phyloP scores from a whole-genome alignment of 108 stramenopile species.

The Skeletonema potamos region DNA sequence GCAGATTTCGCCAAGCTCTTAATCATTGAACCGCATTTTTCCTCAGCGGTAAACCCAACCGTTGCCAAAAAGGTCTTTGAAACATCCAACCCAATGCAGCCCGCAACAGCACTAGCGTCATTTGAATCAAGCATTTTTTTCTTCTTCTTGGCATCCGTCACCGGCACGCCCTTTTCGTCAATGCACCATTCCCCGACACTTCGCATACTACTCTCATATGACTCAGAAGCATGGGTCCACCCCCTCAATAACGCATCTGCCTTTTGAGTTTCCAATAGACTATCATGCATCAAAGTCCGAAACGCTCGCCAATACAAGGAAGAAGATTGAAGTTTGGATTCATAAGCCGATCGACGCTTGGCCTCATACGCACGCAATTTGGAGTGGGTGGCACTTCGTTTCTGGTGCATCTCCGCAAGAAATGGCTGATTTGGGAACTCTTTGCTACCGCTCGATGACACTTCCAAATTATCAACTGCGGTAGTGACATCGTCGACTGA shows the following conservation, averaged over 20 bases:
- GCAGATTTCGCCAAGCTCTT: conserved; percentile 28
- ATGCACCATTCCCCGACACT: conserved; percentile 59
- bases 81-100: background rate
- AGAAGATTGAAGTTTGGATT: conserved; percentile 67
- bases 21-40: conserved; percentile 31
- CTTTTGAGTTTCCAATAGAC: conserved; percentile 62
- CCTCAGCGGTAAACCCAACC: conserved; percentile 6
- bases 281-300: conserved; percentile 57
- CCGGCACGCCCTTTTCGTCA: conserved; percentile 62
- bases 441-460: background rate
- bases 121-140: conserved; percentile 35
- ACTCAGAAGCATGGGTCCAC: conserved; percentile 50
- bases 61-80: background rate
- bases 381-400: conserved; percentile 19
- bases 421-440: background rate
- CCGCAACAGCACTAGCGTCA: background rate
- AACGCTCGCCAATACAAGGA: conserved; percentile 80
- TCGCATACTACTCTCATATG: conserved; percentile 54
- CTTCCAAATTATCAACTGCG: background rate
- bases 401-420: conserved; percentile 1
- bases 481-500: background rate
- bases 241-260: conserved; percentile 67
- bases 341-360: conserved; percentile 61
- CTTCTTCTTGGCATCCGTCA: conserved; percentile 56
- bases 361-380: conserved; percentile 68